Evolutionary conservation across 768 basidiomycete genomes (phyloP).

Genomic region (Mycena olivaceomarginata): DNA sequence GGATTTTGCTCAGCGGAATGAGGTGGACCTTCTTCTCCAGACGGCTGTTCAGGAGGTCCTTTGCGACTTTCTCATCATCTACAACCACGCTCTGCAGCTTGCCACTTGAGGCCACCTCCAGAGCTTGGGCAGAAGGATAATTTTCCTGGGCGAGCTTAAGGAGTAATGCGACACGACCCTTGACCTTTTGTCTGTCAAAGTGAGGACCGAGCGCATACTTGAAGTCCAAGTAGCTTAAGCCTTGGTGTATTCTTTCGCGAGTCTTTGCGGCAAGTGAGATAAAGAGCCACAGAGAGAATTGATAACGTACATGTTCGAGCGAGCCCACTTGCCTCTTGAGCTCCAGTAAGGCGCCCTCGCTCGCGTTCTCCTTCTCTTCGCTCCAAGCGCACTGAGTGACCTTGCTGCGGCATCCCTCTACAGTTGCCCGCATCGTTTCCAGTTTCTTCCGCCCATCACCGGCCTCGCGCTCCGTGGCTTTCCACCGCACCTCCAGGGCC

Average conservation of each 20-base stretch:
- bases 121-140: conserved; percentile 88
- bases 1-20: conserved; percentile 96
- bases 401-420: conserved; percentile 72
- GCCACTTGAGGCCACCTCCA: conserved; percentile 94
- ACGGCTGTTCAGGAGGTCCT: conserved; percentile 83
- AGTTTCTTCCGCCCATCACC: conserved; percentile 84
- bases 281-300: conserved; percentile 10
- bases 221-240: conserved; percentile 86
- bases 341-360: conserved; percentile 68
- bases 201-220: conserved; percentile 87
- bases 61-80: conserved; percentile 92
- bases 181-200: conserved; percentile 92
- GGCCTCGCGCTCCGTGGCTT: conserved; percentile 90
- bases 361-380: conserved; percentile 80
- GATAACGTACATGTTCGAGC: conserved; percentile 75
- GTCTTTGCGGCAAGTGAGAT: conserved; percentile 63
- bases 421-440: conserved; percentile 72
- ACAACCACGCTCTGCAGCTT: conserved; percentile 96
- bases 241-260: conserved; percentile 80
- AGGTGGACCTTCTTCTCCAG: conserved; percentile 94
- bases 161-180: conserved; percentile 94
- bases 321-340: conserved; percentile 73
- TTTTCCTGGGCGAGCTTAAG: conserved; percentile 83
- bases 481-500: conserved; percentile 85
- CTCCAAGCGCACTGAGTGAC: conserved; percentile 85